These are phyloP conservation scores for Furcasterigmium sp. DNA, from an alignment of 2,329 filamentous ascomycete species.

Conservation along the genomic window DNA sequence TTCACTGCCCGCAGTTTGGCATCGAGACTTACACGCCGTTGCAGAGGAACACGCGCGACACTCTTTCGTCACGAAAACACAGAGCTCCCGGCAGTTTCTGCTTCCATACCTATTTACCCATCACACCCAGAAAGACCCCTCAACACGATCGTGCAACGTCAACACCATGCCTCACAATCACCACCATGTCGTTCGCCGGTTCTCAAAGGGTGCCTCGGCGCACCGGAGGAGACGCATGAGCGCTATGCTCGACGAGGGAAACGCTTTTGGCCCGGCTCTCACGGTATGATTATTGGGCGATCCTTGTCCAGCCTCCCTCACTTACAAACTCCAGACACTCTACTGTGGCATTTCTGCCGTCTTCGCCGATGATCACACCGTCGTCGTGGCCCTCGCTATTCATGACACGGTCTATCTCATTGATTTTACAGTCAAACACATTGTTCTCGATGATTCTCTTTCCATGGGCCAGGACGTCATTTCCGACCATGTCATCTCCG, in stretches of 20 bases:
- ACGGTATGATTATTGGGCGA: conserved; percentile 28
- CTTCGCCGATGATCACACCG: conserved; percentile 41
- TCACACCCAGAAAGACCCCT: too few species aligned
- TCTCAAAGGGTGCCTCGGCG: conserved; percentile 37
- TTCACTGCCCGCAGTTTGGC: too few species aligned
- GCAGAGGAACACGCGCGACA: too few species aligned
- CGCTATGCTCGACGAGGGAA: conserved; percentile 34
- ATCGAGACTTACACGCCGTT: too few species aligned
- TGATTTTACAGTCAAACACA: conserved; percentile 62
- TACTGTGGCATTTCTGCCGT: conserved; percentile 59
- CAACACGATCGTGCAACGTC: background rate
- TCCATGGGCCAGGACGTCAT: conserved; percentile 40
- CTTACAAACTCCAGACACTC: conserved; percentile 36
- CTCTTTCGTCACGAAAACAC: too few species aligned
- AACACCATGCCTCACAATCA: background rate
- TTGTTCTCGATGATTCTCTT: conserved; percentile 37
- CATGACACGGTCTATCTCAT: conserved; percentile 72
- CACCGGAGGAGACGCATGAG: conserved; percentile 43
- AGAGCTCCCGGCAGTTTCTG: too few species aligned
- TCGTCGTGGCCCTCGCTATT: conserved; percentile 61
- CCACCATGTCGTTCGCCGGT: conserved; percentile 24
- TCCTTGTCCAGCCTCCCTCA: background rate
- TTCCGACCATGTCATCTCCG: conserved; percentile 53
- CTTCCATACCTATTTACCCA: background rate
- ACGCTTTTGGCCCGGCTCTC: conserved; percentile 37